A percentile compares a stretch with the other conserved stretches of the same genome.
Conservation (phyloP, 2,329 filamentous ascomycete genomes). For the Conoideocrella luteorostrata region DNA sequence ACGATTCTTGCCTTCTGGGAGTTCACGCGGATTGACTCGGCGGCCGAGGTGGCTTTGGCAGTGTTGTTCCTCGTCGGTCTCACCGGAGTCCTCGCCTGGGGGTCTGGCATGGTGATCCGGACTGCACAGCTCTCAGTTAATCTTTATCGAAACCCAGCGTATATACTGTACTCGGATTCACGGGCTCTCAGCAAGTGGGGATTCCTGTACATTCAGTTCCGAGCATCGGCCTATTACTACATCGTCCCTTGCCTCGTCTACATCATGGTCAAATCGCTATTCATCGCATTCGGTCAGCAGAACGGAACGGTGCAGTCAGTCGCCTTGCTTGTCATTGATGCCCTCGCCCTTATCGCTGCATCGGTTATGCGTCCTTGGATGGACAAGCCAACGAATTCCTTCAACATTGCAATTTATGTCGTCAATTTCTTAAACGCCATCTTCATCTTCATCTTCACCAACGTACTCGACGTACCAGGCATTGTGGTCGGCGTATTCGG, state of each 20-base stretch:
- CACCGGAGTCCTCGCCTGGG: constrained; percentile 70
- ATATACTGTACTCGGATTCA: constrained; percentile 94
- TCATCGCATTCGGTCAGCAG: constrained; percentile 72
- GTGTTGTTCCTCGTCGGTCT: constrained; percentile 81
- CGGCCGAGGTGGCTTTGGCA: constrained; percentile 75
- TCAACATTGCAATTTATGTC: constrained; percentile 84
- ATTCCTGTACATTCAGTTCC: constrained; percentile 93
- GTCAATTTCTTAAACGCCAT: constrained; percentile 54
- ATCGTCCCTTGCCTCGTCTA: constrained; percentile 73
- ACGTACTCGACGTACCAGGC: constrained; percentile 73
- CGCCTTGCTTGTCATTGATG: constrained; percentile 75
- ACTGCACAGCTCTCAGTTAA: constrained; percentile 79
- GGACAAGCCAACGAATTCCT: constrained; percentile 94
- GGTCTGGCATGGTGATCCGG: constrained; percentile 77
- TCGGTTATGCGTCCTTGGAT: constrained; percentile 85
- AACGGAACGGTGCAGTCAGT: constrained; percentile 68
- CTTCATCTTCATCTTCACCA: constrained; percentile 16
- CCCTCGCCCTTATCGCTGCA: constrained; percentile 65
- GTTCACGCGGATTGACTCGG: constrained; percentile 75
- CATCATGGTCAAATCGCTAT: constrained; percentile 75
- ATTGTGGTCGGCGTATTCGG: constrained; percentile 82
- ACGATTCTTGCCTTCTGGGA: constrained; percentile 86
- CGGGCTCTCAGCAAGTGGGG: constrained; percentile 92
- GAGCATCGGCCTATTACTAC: constrained; percentile 90
- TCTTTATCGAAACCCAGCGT: constrained; percentile 91